These are phyloP conservation scores for Talaromyces sp. DNA, from an alignment of 2,329 filamentous ascomycete genomes.

Conservation along the genomic window DNA sequence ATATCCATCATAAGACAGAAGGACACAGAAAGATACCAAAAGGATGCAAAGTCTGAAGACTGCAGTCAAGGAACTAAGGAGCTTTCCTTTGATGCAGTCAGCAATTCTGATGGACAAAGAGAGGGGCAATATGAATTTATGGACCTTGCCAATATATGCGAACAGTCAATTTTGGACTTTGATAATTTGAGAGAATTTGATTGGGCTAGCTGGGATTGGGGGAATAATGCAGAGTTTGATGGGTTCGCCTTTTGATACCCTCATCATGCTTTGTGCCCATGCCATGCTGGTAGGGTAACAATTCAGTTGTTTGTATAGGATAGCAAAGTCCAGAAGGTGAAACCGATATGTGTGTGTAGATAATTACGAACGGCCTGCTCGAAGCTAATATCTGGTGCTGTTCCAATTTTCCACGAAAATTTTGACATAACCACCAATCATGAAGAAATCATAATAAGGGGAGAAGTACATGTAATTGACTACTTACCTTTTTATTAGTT, in stretches of 20 bases:
- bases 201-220: not conserved
- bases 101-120: not conserved
- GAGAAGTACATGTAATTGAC: not conserved
- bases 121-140: not conserved
- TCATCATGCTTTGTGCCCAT: not conserved
- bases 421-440: not conserved
- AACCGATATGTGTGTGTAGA: not conserved
- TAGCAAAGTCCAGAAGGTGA: not conserved
- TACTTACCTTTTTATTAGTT: not conserved
- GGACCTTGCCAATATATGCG: not conserved
- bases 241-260: not conserved
- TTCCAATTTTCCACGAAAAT: too few species aligned
- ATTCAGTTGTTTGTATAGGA: not conserved
- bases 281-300: not conserved
- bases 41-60: not conserved
- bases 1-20: not conserved
- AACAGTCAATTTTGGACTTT: not conserved
- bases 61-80: not conserved
- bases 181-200: not conserved
- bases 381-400: not conserved
- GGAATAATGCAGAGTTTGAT: not conserved
- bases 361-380: not conserved
- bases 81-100: not conserved
- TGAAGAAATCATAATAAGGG: not conserved
- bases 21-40: not conserved